Percentiles rank a stretch among this genome's conserved stretches.
These are phyloP conservation scores for Lipomyces chichibuensis DNA, from an alignment of 805 yeast species.

Conservation along the genomic window DNA sequence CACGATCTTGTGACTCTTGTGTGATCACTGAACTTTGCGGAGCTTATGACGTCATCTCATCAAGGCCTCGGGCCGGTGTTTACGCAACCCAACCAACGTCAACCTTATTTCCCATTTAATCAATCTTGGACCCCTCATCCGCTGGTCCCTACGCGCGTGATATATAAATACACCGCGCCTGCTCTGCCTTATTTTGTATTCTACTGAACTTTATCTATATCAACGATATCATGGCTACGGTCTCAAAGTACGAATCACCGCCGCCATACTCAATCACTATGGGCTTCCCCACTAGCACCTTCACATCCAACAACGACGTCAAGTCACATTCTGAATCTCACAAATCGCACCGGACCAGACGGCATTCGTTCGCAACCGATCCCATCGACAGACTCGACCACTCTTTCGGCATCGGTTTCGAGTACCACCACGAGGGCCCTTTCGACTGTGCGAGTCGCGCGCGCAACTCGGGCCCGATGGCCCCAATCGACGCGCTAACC, in stretches of 20 bases:
- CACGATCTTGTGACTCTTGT: too few relatives aligned
- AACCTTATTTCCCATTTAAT: background rate
- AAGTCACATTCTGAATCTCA: background rate
- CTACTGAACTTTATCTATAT: background rate
- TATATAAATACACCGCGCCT: background rate
- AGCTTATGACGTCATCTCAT: too few relatives aligned
- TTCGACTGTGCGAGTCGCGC: conserved; percentile 24
- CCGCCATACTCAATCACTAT: background rate
- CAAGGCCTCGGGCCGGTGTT: background rate
- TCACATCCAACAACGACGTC: background rate
- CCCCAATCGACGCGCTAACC: conserved; percentile 30
- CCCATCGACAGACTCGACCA: conserved; percentile 19
- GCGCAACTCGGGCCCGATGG: conserved; percentile 21
- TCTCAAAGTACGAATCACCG: background rate
- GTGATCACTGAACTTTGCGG: too few relatives aligned
- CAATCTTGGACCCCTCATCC: background rate
- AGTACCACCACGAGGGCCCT: conserved; percentile 33
- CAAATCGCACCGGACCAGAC: conserved; percentile 4
- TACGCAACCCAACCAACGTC: background rate
- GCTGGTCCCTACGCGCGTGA: background rate
- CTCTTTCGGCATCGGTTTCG: conserved; percentile 1
- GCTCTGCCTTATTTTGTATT: background rate
- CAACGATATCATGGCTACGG: background rate
- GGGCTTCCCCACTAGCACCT: background rate
- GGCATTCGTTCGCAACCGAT: conserved; percentile 9